Conservation (phyloP, 2,329 filamentous ascomycete species). For the Cercospora sp. region DNA sequence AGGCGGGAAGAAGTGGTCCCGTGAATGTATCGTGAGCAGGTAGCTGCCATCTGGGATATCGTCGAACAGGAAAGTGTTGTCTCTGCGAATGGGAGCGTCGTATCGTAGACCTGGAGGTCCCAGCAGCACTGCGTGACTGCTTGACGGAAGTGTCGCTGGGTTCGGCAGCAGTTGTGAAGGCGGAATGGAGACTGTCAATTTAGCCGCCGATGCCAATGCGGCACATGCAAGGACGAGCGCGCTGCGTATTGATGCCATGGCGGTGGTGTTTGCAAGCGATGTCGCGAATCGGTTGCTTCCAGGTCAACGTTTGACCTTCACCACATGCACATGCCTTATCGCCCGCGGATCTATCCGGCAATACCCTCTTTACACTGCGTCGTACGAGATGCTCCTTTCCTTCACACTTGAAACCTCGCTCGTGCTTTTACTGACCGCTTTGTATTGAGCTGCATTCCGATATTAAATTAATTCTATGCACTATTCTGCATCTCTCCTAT, state of each 20-base stretch:
- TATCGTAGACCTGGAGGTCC: slow-evolving; percentile 46
- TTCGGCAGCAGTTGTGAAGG: slow-evolving; percentile 45
- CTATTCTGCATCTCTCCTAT: slow-evolving; percentile 1
- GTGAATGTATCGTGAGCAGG: slow-evolving; percentile 75
- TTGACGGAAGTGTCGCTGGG: slow-evolving; percentile 52
- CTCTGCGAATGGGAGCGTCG: slow-evolving; percentile 64
- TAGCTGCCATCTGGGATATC: slow-evolving; percentile 74
- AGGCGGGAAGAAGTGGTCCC: slow-evolving; percentile 73
- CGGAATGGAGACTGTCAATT: slow-evolving; percentile 56
- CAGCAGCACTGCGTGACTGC: slow-evolving; percentile 64
- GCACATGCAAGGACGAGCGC: slow-evolving; percentile 24
- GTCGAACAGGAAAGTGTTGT: slow-evolving; percentile 73
- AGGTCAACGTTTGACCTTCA: neutral
- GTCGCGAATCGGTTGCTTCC: neutral
- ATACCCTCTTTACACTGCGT: neutral
- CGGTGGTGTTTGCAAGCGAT: neutral
- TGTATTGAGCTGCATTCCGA: slow-evolving; percentile 1
- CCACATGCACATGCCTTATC: slow-evolving; percentile 2
- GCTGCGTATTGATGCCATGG: slow-evolving; percentile 13
- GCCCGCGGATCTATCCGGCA: neutral
- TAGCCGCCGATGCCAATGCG: slow-evolving; percentile 42
- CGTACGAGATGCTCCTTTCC: slow-evolving; percentile 9
- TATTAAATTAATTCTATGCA: neutral
- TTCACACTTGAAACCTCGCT: slow-evolving; percentile 11
- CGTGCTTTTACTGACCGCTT: slow-evolving; percentile 9